Evolutionary conservation across 345 rosid species (phyloP).

Genomic region (Stellera chamaejasme): DNA sequence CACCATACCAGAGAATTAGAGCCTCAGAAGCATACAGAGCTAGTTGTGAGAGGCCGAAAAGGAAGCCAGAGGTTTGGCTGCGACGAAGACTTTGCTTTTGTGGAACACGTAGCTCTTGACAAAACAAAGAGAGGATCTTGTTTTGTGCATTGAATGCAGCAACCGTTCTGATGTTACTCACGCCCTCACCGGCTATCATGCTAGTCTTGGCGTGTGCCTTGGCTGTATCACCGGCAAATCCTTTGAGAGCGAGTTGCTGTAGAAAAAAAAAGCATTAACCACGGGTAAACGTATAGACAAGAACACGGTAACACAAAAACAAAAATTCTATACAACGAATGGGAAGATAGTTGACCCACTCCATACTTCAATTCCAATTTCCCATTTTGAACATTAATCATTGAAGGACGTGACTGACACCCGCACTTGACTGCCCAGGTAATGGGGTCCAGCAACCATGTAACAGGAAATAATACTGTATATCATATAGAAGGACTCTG

Average conservation of each 20-base stretch:
- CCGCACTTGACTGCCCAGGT: no score
- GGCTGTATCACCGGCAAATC: conserved; percentile 99
- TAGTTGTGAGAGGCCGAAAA: conserved; percentile 95
- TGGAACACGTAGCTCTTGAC: conserved; percentile 75
- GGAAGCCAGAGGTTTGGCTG: conserved; percentile 84
- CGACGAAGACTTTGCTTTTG: conserved; percentile 62
- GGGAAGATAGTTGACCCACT: not conserved
- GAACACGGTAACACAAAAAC: no score
- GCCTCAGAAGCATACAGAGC: conserved; percentile 95
- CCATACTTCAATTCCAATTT: not conserved
- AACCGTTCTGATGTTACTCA: conserved; percentile 94
- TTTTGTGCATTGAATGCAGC: conserved; percentile 96
- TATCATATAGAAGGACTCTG: not conserved
- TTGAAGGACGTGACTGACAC: no score
- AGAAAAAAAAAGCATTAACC: conserved; percentile 19
- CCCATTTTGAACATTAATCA: no score
- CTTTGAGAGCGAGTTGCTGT: conserved; percentile 96
- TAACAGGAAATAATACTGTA: no score
- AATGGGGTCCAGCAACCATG: no score
- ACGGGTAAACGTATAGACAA: not conserved
- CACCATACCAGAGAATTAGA: conserved; percentile 94
- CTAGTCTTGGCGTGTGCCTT: conserved; percentile 99
- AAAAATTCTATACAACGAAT: no score
- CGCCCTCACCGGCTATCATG: conserved; percentile 99
- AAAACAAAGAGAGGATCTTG: conserved; percentile 78